phyloP scores from a whole-genome alignment of 2,329 filamentous ascomycete genomes.

The Colletotrichum limetticola region DNA sequence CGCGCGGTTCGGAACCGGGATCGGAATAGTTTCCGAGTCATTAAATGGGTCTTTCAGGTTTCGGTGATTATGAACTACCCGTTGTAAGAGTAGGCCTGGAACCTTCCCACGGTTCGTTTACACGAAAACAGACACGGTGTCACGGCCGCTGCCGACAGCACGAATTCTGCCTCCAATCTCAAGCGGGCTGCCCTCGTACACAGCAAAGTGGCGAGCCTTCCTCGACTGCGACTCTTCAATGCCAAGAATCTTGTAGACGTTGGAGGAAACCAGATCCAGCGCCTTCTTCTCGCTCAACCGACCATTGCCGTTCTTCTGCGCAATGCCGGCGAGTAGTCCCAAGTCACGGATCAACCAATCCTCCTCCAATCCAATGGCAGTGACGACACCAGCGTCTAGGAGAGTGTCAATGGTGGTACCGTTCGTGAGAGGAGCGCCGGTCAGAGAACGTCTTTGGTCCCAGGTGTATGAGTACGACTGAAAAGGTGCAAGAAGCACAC shows the following conservation, averaged over 20 bases:
- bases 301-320: constrained; percentile 66
- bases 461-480: constrained; percentile 65
- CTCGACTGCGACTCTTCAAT: constrained; percentile 46
- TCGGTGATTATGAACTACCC: neutral
- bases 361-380: constrained; percentile 69
- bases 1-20: neutral
- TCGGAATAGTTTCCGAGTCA: neutral
- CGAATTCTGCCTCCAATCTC: constrained; percentile 67
- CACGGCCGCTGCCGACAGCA: constrained; percentile 60
- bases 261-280: constrained; percentile 65
- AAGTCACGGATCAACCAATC: constrained; percentile 72
- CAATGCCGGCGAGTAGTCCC: constrained; percentile 69
- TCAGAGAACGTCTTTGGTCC: constrained; percentile 71
- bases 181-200: constrained; percentile 72
- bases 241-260: constrained; percentile 68
- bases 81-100: neutral
- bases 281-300: constrained; percentile 64
- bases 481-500: constrained; percentile 70
- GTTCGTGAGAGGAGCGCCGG: constrained; percentile 73
- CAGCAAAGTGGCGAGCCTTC: constrained; percentile 62
- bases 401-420: constrained; percentile 70
- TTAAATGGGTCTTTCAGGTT: neutral
- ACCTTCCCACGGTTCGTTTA: constrained; percentile 21
- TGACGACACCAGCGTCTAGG: constrained; percentile 66
- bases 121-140: constrained; percentile 49